These are phyloP conservation scores for Amoebophrya sp. DNA, from an alignment of 169 alveolate species.

Conservation along the genomic window DNA sequence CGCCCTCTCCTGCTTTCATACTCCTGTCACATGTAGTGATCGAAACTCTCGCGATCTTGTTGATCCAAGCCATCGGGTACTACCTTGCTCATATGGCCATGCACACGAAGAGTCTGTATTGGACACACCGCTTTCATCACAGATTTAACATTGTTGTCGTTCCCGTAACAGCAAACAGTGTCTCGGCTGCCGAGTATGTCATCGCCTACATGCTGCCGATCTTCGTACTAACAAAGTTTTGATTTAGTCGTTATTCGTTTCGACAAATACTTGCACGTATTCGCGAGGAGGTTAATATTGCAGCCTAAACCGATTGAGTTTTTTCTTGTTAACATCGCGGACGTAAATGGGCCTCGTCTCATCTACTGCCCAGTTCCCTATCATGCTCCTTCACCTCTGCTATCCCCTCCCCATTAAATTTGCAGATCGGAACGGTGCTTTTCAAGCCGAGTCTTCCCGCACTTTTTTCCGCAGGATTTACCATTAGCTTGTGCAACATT, in stretches of 20 bases:
- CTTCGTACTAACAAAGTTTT: too few relatives aligned
- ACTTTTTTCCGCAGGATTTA: not conserved
- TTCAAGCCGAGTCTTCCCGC: not conserved
- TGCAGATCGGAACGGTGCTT: not conserved
- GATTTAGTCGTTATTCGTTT: not conserved
- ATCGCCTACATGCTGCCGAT: constrained; percentile 21
- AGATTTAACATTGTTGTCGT: not conserved
- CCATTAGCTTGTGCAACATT: not conserved
- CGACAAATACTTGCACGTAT: not conserved
- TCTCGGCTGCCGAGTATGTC: not conserved
- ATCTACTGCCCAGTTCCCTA: too few relatives aligned
- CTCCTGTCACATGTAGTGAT: too few relatives aligned
- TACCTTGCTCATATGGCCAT: not conserved
- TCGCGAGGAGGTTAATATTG: too few relatives aligned
- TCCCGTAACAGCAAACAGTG: not conserved
- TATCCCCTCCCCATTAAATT: too few relatives aligned
- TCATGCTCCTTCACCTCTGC: too few relatives aligned
- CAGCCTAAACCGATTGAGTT: too few relatives aligned
- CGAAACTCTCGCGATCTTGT: not conserved
- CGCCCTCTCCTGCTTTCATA: too few relatives aligned
- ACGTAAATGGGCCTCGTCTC: too few relatives aligned
- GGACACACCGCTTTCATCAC: not conserved
- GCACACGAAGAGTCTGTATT: not conserved
- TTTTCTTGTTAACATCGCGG: too few relatives aligned
- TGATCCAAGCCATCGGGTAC: not conserved